These are phyloP conservation scores for Polygonum aviculare DNA, from an alignment of 148 eudicot genomes.

Conservation along the genomic window DNA sequence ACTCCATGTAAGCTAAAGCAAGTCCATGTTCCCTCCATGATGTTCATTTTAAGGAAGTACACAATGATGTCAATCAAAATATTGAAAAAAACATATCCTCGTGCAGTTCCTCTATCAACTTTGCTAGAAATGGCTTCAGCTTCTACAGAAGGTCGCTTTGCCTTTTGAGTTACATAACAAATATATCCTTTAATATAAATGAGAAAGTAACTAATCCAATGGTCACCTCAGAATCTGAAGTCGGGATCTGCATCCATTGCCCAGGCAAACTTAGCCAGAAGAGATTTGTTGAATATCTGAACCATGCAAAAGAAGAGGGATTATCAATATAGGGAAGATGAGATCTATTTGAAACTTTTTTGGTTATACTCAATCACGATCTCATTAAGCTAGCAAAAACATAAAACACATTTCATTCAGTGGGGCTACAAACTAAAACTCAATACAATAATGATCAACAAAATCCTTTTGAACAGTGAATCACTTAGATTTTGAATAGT, in stretches of 20 bases:
- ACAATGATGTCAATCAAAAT: neutral
- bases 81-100: neutral
- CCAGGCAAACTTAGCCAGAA: slow-evolving; percentile 91
- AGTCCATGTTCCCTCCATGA: neutral
- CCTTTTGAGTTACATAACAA: neutral
- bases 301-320: neutral
- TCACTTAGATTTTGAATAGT: neutral
- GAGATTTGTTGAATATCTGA: slow-evolving; percentile 86
- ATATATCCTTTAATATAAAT: neutral
- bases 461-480: neutral
- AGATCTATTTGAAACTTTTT: neutral
- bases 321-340: neutral
- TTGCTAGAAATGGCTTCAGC: neutral
- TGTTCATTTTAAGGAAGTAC: neutral
- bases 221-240: slow-evolving; percentile 65
- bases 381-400: neutral
- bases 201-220: neutral
- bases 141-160: neutral
- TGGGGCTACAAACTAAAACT: neutral
- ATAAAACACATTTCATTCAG: neutral
- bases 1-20: neutral
- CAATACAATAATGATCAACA: neutral
- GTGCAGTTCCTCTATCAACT: neutral
- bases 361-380: neutral
- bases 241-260: slow-evolving; percentile 87